phyloP scores from a whole-genome alignment of 371 early-diverging fungal genomes.

The Fennellomyces sp. region DNA sequence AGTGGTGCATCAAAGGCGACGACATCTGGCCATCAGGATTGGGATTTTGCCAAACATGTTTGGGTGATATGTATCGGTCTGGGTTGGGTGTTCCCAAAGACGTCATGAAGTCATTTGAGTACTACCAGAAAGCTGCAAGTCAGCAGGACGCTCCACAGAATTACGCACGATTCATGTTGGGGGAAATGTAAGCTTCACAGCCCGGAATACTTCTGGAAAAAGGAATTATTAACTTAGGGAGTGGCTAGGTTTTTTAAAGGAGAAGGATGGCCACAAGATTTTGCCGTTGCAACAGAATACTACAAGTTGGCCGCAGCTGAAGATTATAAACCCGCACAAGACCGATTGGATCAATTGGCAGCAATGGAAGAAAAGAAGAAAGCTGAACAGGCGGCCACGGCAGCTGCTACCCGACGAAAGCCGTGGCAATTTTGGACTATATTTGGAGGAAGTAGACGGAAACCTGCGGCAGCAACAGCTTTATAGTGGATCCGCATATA shows the following conservation, averaged over 20 bases:
- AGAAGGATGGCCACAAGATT: conserved; percentile 45
- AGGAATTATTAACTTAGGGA: background rate
- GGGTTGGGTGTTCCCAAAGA: conserved; percentile 49
- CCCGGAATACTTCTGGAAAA: background rate
- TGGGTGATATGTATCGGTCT: conserved; percentile 48
- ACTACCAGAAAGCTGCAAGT: conserved; percentile 53
- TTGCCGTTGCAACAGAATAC: conserved; percentile 42
- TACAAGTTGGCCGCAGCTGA: conserved; percentile 48
- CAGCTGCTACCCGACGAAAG: conserved; percentile 6
- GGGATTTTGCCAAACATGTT: conserved; percentile 48
- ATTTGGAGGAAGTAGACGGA: conserved; percentile 18
- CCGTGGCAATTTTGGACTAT: conserved; percentile 23
- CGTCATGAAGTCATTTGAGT: conserved; percentile 39
- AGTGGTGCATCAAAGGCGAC: conserved; percentile 49
- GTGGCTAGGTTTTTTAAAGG: conserved; percentile 42
- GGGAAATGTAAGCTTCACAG: conserved; percentile 41
- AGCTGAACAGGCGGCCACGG: conserved; percentile 1
- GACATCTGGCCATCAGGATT: conserved; percentile 57
- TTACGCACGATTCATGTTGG: conserved; percentile 51
- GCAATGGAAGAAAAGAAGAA: conserved; percentile 14
- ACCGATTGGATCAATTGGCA: conserved; percentile 17
- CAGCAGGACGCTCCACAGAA: conserved; percentile 53
- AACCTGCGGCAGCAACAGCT: conserved; percentile 3
- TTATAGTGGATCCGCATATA: too few species aligned
- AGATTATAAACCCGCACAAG: conserved; percentile 38